Conservation (phyloP, 768 basidiomycete genomes). For the Harrya chromipes region DNA sequence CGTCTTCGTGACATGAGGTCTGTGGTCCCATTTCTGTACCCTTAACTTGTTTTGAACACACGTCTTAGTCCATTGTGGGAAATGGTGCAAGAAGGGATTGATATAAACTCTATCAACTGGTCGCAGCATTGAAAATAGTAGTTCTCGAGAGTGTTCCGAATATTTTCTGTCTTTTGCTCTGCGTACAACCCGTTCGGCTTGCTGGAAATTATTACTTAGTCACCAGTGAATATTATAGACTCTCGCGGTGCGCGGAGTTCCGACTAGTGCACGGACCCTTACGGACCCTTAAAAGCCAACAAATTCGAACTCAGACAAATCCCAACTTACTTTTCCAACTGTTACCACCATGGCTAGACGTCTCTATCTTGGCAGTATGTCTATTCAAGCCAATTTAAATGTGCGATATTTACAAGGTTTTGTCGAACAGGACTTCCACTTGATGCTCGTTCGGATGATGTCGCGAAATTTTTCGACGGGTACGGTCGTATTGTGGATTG, state of each 20-base stretch:
- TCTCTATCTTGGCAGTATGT: constrained; percentile 81
- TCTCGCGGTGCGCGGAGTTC: constrained; percentile 20
- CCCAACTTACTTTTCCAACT: constrained; percentile 28
- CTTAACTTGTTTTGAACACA: constrained; percentile 8
- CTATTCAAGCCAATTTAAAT: constrained; percentile 4
- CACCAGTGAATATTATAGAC: too few relatives aligned
- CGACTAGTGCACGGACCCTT: constrained; percentile 29
- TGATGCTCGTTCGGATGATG: constrained; percentile 80
- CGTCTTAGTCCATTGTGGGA: constrained; percentile 87
- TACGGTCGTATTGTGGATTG: constrained; percentile 88
- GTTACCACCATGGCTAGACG: constrained; percentile 68
- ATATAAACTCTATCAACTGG: constrained; percentile 94
- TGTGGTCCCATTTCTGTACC: constrained; percentile 16
- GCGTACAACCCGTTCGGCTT: constrained; percentile 11
- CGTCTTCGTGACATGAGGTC: constrained; percentile 92
- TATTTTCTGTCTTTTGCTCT: constrained; percentile 1
- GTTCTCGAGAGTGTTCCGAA: constrained; percentile 8
- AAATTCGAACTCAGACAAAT: constrained; percentile 32
- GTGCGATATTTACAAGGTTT: not conserved
- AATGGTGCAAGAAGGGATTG: constrained; percentile 99
- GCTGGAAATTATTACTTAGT: not conserved
- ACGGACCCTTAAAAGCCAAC: constrained; percentile 19
- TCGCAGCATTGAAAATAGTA: constrained; percentile 50
- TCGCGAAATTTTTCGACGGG: constrained; percentile 86
- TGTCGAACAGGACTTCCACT: constrained; percentile 64